Evolutionary conservation across 2,329 filamentous ascomycete genomes (phyloP).

Genomic region (Pyrenochaeta sp.): DNA sequence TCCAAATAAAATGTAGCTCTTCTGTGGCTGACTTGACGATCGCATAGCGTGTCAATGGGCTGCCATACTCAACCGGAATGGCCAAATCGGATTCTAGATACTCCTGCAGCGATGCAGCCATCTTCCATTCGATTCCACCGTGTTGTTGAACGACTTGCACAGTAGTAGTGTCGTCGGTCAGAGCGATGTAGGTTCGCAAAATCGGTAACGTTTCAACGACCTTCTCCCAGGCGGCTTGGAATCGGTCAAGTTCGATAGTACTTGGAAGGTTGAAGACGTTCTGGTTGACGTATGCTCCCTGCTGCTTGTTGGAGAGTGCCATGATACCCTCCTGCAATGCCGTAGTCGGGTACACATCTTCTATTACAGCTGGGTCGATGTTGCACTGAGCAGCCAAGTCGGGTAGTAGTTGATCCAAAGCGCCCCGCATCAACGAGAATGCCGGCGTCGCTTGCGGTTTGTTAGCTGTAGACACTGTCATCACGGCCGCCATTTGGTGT

Average conservation of each 20-base stretch:
- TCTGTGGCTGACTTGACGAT: neutral
- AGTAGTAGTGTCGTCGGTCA: neutral
- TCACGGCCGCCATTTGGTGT: slow-evolving; percentile 34
- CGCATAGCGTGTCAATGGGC: neutral
- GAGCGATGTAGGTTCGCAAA: neutral
- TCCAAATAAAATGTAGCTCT: neutral
- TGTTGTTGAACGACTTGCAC: neutral
- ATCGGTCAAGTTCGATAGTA: slow-evolving; percentile 47
- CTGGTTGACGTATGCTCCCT: slow-evolving; percentile 55
- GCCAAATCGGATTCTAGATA: neutral
- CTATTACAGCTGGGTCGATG: slow-evolving; percentile 27
- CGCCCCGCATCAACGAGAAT: too few species aligned
- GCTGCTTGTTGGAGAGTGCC: slow-evolving; percentile 61
- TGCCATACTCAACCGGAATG: neutral
- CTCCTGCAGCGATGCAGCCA: neutral
- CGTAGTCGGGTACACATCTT: slow-evolving; percentile 64
- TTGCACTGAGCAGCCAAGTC: neutral
- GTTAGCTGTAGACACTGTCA: neutral
- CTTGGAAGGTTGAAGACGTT: neutral
- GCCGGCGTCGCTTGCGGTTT: too few species aligned
- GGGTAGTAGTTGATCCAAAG: neutral
- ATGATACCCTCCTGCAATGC: slow-evolving; percentile 64
- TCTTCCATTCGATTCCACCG: neutral
- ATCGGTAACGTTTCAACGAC: neutral
- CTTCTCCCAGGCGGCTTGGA: neutral